These are phyloP conservation scores for Lentithecium fluviatile DNA, from an alignment of 495 filamentous ascomycete genomes.

Conservation along the genomic window DNA sequence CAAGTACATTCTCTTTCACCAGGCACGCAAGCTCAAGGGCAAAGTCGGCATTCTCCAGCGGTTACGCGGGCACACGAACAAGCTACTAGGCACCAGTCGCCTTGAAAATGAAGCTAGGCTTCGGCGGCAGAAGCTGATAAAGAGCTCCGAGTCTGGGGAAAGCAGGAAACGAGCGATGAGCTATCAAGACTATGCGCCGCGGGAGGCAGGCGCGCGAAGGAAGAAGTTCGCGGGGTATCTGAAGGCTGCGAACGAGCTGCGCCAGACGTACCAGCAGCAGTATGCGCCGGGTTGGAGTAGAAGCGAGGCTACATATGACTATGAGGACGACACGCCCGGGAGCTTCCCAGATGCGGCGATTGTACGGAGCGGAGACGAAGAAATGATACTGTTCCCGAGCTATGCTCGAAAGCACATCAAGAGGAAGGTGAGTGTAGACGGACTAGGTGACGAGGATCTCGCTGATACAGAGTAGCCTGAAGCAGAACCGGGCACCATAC, in stretches of 20 bases:
- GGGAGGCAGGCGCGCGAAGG: slow-evolving; percentile 67
- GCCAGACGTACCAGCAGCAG: slow-evolving; percentile 68
- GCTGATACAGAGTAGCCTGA: slow-evolving; percentile 26
- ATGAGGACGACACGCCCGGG: slow-evolving; percentile 63
- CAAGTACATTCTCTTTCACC: slow-evolving; percentile 63
- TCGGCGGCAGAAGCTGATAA: slow-evolving; percentile 19
- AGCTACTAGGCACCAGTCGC: slow-evolving; percentile 22
- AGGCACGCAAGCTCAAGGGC: slow-evolving; percentile 46
- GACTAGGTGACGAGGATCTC: background rate
- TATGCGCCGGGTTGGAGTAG: slow-evolving; percentile 52
- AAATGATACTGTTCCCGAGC: slow-evolving; percentile 92
- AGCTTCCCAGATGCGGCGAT: slow-evolving; percentile 81
- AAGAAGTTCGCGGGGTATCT: slow-evolving; percentile 82
- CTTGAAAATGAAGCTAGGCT: slow-evolving; percentile 37
- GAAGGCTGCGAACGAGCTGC: slow-evolving; percentile 85
- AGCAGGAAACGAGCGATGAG: slow-evolving; percentile 9
- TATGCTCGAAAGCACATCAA: slow-evolving; percentile 74
- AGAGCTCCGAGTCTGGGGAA: background rate
- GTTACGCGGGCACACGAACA: slow-evolving; percentile 29
- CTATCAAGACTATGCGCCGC: slow-evolving; percentile 29
- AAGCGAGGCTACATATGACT: slow-evolving; percentile 50
- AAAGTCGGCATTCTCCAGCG: slow-evolving; percentile 34
- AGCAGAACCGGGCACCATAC: slow-evolving; percentile 42
- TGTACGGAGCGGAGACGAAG: slow-evolving; percentile 74
- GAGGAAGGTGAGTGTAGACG: slow-evolving; percentile 34